A percentile compares a stretch with the other conserved stretches of the same genome.
phyloP scores from a whole-genome alignment of 1,284 basidiomycete species.

The Pyrrhoderma lamaoense region DNA sequence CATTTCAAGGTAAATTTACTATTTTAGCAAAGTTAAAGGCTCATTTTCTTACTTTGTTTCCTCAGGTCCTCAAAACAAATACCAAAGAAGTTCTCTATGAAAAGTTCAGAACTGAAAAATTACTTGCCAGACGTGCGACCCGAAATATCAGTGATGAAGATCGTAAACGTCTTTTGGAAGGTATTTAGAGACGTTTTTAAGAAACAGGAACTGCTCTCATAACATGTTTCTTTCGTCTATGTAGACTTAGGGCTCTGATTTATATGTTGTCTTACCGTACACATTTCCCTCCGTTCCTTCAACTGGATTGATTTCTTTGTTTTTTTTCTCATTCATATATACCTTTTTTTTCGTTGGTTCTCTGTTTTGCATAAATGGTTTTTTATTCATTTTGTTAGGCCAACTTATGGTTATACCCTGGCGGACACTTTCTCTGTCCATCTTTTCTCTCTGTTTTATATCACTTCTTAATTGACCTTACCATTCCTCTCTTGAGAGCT shows the following conservation, averaged over 20 bases:
- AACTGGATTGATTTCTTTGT: not conserved
- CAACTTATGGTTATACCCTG: too few relatives aligned
- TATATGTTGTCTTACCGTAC: not conserved
- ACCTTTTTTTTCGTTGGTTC: not conserved
- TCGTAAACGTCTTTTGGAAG: conserved; percentile 60
- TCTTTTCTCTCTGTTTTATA: not conserved
- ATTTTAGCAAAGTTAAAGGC: conserved; percentile 13
- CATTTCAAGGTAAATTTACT: conserved; percentile 59
- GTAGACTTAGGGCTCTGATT: conserved; percentile 37
- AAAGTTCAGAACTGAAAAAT: conserved; percentile 76
- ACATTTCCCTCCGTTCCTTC: not conserved
- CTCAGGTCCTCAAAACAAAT: conserved; percentile 67
- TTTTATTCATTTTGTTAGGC: not conserved
- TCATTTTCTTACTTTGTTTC: conserved; percentile 10
- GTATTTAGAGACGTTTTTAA: conserved; percentile 30
- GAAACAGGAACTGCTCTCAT: not conserved
- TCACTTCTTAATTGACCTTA: too few relatives aligned
- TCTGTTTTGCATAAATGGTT: not conserved
- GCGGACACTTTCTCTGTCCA: too few relatives aligned
- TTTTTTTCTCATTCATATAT: not conserved
- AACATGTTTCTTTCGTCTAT: not conserved
- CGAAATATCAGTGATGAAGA: conserved; percentile 67
- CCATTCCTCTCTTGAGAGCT: too few relatives aligned
- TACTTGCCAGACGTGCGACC: conserved; percentile 74
- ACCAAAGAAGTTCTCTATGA: conserved; percentile 81